Evolutionary conservation across 371 early-diverging fungal genomes (phyloP).

Genomic region (Zychaea mexicana): DNA sequence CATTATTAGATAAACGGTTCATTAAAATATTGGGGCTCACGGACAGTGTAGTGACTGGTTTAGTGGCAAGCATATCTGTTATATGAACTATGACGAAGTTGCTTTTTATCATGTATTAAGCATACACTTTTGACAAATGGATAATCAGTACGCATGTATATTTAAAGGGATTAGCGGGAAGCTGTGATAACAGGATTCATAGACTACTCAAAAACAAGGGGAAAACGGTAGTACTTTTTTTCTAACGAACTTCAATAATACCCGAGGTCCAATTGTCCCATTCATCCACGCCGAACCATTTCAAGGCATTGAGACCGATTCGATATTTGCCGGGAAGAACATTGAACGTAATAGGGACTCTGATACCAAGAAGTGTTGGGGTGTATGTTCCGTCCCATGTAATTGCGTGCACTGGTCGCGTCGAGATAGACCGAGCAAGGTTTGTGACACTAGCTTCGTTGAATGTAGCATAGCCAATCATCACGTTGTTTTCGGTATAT

Average conservation of each 20-base stretch:
- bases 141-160: too few relatives aligned
- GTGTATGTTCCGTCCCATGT: constrained; percentile 22
- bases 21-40: too few relatives aligned
- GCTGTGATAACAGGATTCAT: too few relatives aligned
- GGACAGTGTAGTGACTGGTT: too few relatives aligned
- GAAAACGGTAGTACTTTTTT: too few relatives aligned
- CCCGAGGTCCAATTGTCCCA: constrained; percentile 39
- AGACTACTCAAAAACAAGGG: too few relatives aligned
- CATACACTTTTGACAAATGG: too few relatives aligned
- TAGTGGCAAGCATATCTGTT: too few relatives aligned
- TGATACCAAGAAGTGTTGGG: constrained; percentile 6
- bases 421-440: constrained; percentile 2
- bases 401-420: neutral
- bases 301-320: constrained; percentile 30
- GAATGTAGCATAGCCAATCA: constrained; percentile 22
- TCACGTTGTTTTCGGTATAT: constrained; percentile 9
- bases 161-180: too few relatives aligned
- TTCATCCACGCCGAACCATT: constrained; percentile 36
- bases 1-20: too few relatives aligned
- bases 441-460: constrained; percentile 3
- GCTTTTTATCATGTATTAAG: too few relatives aligned
- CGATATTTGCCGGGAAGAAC: constrained; percentile 32
- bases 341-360: neutral
- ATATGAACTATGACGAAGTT: too few relatives aligned
- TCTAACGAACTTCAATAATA: constrained; percentile 25